phyloP scores from a whole-genome alignment of 1,284 basidiomycete species.

The Cryptococcus maquisensis region DNA sequence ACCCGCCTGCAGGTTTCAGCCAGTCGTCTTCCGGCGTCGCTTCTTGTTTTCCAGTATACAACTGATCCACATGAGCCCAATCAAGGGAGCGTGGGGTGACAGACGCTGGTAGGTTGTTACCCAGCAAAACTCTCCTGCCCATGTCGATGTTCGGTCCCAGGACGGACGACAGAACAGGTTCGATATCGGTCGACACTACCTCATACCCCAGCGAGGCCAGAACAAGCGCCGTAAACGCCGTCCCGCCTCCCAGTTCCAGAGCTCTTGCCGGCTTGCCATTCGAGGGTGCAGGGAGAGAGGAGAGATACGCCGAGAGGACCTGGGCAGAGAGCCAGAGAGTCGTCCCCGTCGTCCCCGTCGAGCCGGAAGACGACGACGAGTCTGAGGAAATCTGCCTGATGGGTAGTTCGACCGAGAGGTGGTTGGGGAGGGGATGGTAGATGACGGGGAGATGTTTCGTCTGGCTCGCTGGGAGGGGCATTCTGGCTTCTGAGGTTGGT shows the following conservation, averaged over 20 bases:
- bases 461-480: slow-evolving; percentile 13
- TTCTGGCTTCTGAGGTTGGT: too few species aligned
- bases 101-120: not conserved
- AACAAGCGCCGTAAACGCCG: slow-evolving; percentile 70
- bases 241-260: slow-evolving; percentile 77
- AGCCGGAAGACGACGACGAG: slow-evolving; percentile 6
- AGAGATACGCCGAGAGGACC: slow-evolving; percentile 64
- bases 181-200: slow-evolving; percentile 73
- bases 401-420: slow-evolving; percentile 25
- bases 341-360: slow-evolving; percentile 65
- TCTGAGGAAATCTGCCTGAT: slow-evolving; percentile 24
- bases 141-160: slow-evolving; percentile 61
- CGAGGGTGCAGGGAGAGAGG: slow-evolving; percentile 27
- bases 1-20: not conserved
- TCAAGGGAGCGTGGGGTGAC: slow-evolving; percentile 20
- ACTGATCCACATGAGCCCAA: slow-evolving; percentile 15
- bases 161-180: slow-evolving; percentile 63
- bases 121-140: slow-evolving; percentile 33
- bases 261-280: slow-evolving; percentile 44
- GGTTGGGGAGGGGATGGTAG: slow-evolving; percentile 51
- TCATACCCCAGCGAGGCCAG: slow-evolving; percentile 65
- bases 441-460: slow-evolving; percentile 65
- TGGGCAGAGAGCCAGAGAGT: slow-evolving; percentile 82
- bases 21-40: not conserved
- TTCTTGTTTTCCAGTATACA: not conserved